A percentile compares a stretch with the other conserved stretches of the same genome.
phyloP scores from a whole-genome alignment of 2,329 filamentous ascomycete genomes.

The Parascedosporium putredinis region DNA sequence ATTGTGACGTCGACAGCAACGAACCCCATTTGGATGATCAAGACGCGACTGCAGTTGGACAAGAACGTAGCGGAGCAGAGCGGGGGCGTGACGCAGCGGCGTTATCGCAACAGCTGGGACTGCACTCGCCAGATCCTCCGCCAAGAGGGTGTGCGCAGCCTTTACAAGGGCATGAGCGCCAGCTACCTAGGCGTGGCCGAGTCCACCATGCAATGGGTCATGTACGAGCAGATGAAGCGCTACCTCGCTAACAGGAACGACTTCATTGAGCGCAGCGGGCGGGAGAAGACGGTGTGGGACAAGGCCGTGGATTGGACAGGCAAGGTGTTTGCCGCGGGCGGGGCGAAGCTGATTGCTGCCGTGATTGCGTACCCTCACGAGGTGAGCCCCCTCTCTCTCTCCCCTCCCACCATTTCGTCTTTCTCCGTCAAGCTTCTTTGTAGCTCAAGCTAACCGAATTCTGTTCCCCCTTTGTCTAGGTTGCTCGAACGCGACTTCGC shows the following conservation, averaged over 20 bases:
- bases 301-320: constrained; percentile 67
- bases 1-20: constrained; percentile 83
- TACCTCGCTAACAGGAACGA: constrained; percentile 56
- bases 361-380: constrained; percentile 88
- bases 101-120: constrained; percentile 81
- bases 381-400: constrained; percentile 33
- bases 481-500: constrained; percentile 72
- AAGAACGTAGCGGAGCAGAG: constrained; percentile 62
- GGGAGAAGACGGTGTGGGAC: constrained; percentile 61
- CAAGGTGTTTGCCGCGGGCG: constrained; percentile 67
- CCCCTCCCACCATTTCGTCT: not conserved
- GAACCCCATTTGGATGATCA: constrained; percentile 94
- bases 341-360: constrained; percentile 77
- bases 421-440: not conserved
- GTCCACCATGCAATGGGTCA: constrained; percentile 83
- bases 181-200: constrained; percentile 87
- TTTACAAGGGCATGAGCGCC: constrained; percentile 86
- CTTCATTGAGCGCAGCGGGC: constrained; percentile 44
- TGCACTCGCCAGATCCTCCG: constrained; percentile 74
- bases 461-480: constrained; percentile 28
- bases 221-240: constrained; percentile 88
- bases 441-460: not conserved
- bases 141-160: constrained; percentile 67
- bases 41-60: constrained; percentile 86
- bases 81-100: constrained; percentile 43